Base-by-base conservation (phyloP, 1,139 yeast species). In the Blastobotrys proliferans region DNA sequence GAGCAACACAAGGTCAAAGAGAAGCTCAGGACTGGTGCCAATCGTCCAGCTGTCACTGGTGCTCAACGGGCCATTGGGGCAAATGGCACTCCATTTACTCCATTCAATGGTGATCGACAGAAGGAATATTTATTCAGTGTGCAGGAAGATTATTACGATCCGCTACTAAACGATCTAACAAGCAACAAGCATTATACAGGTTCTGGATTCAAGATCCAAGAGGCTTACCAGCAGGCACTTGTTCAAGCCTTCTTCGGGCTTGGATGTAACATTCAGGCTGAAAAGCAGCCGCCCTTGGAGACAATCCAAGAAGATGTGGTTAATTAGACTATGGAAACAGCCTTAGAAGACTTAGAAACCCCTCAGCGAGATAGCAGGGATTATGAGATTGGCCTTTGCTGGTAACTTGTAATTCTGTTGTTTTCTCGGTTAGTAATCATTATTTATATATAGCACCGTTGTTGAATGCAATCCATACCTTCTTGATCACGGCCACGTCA, bases 161-260 rank as follows among this genome's bases (percentile, higher is more conserved):
- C 86, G 28, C 74, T 74, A 45, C 69, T 80, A 48, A 76, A 75
- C 51, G 73, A 77, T 45, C 68, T 86, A 48, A 75, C 77, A 28
- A 73, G 70, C 38, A 82, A 83, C 58, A 76, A 77, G 45, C 87
- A 82, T 51, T 87, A 74, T 57, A 72, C 76, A 54, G 97, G 95
- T 1, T 81, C 94, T 16, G 98, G 98, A 1, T 88, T 90, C 76
- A 74, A 81, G 50, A 67, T 84, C 28, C 76, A 77, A 40, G 70
- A 68, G 26, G 90, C 85, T 13, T 85, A 81, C 57, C 79, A 79
- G 53, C 76, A 94, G 54, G 82, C 94, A 4, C 68, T 92, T 42
- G 85, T 84, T 48, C 94, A 84, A 53, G 97, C 97, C 9, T 90
- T 90, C 56, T 77, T 81, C 67, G 97, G 97, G 0, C 69, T 92